Percentiles rank a stretch among this genome's conserved stretches.
Evolutionary conservation across 2,329 filamentous ascomycete genomes (phyloP).

Genomic region (Fusarium siculi): DNA sequence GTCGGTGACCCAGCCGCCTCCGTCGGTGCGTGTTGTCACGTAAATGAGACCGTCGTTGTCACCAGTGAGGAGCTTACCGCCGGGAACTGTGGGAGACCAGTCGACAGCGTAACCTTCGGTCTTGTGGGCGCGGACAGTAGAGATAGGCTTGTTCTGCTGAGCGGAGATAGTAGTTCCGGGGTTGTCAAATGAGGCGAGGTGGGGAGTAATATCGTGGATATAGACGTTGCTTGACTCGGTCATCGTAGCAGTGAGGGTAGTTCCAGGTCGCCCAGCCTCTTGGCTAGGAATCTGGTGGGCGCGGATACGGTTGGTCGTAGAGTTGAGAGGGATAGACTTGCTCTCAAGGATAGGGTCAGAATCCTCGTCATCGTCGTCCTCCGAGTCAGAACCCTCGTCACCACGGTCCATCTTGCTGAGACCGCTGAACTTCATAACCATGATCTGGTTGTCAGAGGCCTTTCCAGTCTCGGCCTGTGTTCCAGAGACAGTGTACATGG

Average conservation of each 20-base stretch:
- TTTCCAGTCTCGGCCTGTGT: conserved; percentile 85
- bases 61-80: conserved; percentile 89
- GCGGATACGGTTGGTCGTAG: conserved; percentile 94
- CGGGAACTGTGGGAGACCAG: conserved; percentile 83
- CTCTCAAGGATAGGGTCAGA: conserved; percentile 93
- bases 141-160: conserved; percentile 87
- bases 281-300: conserved; percentile 80
- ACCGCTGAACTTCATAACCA: conserved; percentile 96
- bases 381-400: conserved; percentile 74
- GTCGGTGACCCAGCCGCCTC: conserved; percentile 90
- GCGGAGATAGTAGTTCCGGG: conserved; percentile 84
- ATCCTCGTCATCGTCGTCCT: conserved; percentile 79
- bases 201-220: conserved; percentile 93
- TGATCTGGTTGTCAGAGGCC: conserved; percentile 88
- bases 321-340: conserved; percentile 84
- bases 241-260: conserved; percentile 90
- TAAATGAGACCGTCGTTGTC: conserved; percentile 93
- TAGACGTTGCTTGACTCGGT: conserved; percentile 88
- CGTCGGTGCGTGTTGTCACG: conserved; percentile 84
- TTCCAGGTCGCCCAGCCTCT: conserved; percentile 77
- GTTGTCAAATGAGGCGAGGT: conserved; percentile 88
- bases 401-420: conserved; percentile 86
- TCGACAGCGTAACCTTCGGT: conserved; percentile 96
- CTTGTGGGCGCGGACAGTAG: conserved; percentile 90
- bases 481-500: conserved; percentile 92